Evolutionary conservation across 2,329 filamentous ascomycete genomes (phyloP), one percentile per base, ranked within the genome.

Genomic region (Colletotrichum sp.): DNA sequence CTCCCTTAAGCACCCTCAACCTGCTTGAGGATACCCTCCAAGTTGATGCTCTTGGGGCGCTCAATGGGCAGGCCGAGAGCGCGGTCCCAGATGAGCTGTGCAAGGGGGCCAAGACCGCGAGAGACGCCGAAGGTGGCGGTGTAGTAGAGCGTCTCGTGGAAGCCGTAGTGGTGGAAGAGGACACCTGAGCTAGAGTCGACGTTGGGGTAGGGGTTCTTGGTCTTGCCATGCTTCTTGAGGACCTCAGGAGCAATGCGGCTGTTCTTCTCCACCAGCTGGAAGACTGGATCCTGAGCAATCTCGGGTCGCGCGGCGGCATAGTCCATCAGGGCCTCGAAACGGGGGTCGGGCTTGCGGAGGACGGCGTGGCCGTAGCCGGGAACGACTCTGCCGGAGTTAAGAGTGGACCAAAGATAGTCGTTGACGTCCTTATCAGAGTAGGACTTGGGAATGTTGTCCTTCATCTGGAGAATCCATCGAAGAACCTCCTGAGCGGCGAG

Each of bases 81-180:
- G 66, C 97, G 92, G 85, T 99, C 96, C 97, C 97, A 99, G 84
- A 99, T 94, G 78, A 99, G 90, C 86, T 99, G 97, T 59, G 96
- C 96, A 65, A 99, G 90, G 27, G 97, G 97, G 9, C 97, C 97
- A 19, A 99, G 89, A 69, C 92, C 92, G 80, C 92, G 88, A 76
- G 91, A 93, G 15, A 94, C 92, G 77, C 92, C 93, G 78, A 94
- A 94, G 0, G 92, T 94, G 75, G 92, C 92, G 6, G 92, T 93
- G 88, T 99, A 99, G 90, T 99, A 99, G 13, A 99, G 90, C 0
- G 96, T 98, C 89, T 99, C 95, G 85, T 95, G 94, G 92, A 99
- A 98, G 75, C 96, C 97, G 84, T 98, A 99, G 89, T 99, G 96
- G 87, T 99, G 94, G 92, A 99, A 99, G 65, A 99, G 90, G 8